These are phyloP conservation scores for Monosporascus sp. DNA, from an alignment of 2,329 filamentous ascomycete genomes.

Conservation along the genomic window DNA sequence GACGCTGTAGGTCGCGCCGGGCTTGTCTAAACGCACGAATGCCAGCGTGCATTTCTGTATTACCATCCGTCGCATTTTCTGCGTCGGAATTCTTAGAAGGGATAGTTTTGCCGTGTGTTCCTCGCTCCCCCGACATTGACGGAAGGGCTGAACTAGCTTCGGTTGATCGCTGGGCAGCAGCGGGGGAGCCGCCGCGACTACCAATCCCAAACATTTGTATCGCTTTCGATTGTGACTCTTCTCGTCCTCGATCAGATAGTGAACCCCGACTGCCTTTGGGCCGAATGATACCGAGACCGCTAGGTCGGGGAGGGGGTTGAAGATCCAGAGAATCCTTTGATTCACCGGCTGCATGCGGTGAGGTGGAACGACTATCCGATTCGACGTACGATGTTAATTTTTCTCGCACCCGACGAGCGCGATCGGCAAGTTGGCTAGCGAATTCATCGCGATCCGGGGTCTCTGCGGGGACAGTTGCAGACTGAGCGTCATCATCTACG, in stretches of 20 bases:
- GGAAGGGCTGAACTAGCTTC: background rate
- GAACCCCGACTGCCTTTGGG: slow-evolving; percentile 65
- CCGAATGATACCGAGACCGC: slow-evolving; percentile 59
- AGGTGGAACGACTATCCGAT: slow-evolving; percentile 48
- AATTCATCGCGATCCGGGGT: slow-evolving; percentile 55
- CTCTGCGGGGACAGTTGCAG: background rate
- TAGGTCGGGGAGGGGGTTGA: slow-evolving; percentile 35
- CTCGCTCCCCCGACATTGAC: slow-evolving; percentile 5
- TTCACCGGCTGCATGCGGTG: slow-evolving; percentile 32
- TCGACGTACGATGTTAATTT: slow-evolving; percentile 66
- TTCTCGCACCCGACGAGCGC: slow-evolving; percentile 67
- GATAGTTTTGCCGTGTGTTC: slow-evolving; percentile 1
- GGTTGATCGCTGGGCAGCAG: slow-evolving; percentile 7
- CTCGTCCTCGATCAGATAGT: slow-evolving; percentile 43
- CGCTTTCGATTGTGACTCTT: slow-evolving; percentile 44
- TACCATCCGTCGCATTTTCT: slow-evolving; percentile 13
- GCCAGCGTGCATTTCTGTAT: slow-evolving; percentile 38
- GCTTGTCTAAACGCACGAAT: slow-evolving; percentile 54
- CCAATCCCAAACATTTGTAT: slow-evolving; percentile 59
- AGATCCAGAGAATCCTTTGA: slow-evolving; percentile 25
- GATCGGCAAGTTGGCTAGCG: slow-evolving; percentile 64
- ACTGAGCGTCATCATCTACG: slow-evolving; percentile 9
- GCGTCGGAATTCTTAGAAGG: slow-evolving; percentile 3
- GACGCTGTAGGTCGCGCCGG: slow-evolving; percentile 49
- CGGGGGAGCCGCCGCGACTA: slow-evolving; percentile 29